Evolutionary conservation across 108 stramenopile genomes (phyloP).

Genomic region (Aurantiochytrium sp.): DNA sequence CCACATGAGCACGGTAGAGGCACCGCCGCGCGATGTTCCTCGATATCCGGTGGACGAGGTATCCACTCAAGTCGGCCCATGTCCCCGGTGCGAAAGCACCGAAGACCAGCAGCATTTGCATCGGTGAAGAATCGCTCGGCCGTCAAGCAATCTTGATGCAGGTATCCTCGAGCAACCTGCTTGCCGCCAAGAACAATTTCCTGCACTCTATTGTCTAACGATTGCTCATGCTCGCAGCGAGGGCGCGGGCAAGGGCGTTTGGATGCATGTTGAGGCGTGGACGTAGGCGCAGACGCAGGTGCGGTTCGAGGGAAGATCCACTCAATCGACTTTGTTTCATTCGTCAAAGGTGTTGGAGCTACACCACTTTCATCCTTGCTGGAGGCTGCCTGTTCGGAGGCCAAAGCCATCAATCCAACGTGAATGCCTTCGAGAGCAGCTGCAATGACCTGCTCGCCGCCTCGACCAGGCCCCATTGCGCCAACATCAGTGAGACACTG

Average conservation of each 20-base stretch:
- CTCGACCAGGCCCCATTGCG: not conserved
- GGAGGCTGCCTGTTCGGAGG: not conserved
- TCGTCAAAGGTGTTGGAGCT: too few species aligned
- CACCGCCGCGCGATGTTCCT: not conserved
- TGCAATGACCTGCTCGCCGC: not conserved
- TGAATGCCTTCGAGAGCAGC: not conserved
- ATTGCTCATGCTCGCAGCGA: not conserved
- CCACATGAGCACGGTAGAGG: not conserved
- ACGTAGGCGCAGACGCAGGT: too few species aligned
- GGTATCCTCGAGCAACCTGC: not conserved
- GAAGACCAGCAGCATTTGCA: not conserved
- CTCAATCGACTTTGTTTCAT: too few species aligned
- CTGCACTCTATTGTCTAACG: not conserved
- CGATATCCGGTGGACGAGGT: not conserved
- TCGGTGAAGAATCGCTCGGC: not conserved
- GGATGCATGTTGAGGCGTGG: not conserved
- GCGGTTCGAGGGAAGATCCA: too few species aligned
- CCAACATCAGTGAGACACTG: not conserved
- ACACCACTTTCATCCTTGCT: too few species aligned
- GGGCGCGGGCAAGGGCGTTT: not conserved
- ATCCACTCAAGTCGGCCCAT: not conserved
- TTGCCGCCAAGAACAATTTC: not conserved
- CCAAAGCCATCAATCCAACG: not conserved
- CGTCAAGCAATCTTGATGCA: not conserved
- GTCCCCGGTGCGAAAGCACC: not conserved